Conservation (phyloP, 352 stramenopile genomes). For the Phytophthora podocarpi region DNA sequence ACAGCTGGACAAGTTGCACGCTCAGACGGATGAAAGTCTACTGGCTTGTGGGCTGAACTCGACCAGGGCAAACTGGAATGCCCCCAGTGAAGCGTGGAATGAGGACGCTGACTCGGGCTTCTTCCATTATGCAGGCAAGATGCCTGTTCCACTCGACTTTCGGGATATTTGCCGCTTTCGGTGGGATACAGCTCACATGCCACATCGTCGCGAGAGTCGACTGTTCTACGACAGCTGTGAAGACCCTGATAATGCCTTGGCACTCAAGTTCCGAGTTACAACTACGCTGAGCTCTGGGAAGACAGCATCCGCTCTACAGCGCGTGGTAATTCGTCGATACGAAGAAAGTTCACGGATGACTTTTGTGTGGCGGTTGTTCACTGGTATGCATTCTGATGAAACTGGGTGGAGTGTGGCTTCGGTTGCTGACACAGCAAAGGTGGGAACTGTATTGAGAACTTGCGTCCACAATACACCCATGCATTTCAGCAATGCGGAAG, state of each 20-base stretch:
- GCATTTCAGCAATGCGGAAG: background rate
- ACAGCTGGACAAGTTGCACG: constrained; percentile 4
- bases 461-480: constrained; percentile 19
- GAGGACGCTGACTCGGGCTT: background rate
- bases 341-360: background rate
- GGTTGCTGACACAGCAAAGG: background rate
- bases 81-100: background rate
- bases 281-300: background rate
- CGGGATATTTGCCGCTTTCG: constrained; percentile 1
- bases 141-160: constrained; percentile 12
- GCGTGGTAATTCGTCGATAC: constrained; percentile 16
- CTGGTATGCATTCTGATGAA: constrained; percentile 19
- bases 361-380: constrained; percentile 16
- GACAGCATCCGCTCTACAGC: background rate
- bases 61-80: constrained; percentile 1
- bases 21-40: constrained; percentile 5
- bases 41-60: background rate
- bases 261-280: constrained; percentile 9
- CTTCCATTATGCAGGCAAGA: constrained; percentile 9
- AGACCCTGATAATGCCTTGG: constrained; percentile 9
- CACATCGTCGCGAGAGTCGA: constrained; percentile 5
- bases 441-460: constrained; percentile 8
- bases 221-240: constrained; percentile 2
- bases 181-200: constrained; percentile 7
- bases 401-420: constrained; percentile 23